These are phyloP conservation scores for Sistotremastrum suecicum DNA, from an alignment of 768 basidiomycete genomes.

Conservation along the genomic window DNA sequence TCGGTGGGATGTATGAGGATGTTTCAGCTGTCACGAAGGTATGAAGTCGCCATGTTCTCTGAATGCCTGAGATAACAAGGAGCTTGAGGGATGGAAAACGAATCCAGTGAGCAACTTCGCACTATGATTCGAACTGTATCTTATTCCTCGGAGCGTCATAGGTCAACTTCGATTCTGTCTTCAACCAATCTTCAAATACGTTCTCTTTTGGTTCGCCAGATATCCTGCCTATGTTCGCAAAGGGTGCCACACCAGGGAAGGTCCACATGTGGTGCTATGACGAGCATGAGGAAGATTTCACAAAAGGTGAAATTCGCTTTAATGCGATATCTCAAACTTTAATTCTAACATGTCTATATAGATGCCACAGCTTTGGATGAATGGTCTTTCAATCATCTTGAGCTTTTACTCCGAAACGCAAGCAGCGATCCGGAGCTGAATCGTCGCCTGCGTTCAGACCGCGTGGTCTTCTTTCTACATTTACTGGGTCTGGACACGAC, in stretches of 20 bases:
- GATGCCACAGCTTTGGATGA: conserved; percentile 67
- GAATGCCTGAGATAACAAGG: conserved; percentile 5
- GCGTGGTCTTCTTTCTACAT: conserved; percentile 72
- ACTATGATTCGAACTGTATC: conserved; percentile 4
- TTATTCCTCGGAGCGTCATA: not conserved
- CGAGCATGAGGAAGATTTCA: conserved; percentile 73
- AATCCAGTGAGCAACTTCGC: conserved; percentile 41
- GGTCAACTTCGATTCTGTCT: conserved; percentile 77
- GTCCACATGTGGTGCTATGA: conserved; percentile 68
- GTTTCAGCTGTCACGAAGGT: conserved; percentile 80
- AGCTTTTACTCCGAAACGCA: conserved; percentile 45
- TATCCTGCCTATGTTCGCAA: conserved; percentile 76
- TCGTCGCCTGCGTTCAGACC: conserved; percentile 35
- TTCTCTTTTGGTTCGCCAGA: conserved; percentile 84
- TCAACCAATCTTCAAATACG: conserved; percentile 66
- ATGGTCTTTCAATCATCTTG: conserved; percentile 69
- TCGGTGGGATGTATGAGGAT: conserved; percentile 88
- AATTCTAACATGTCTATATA: conserved; percentile 11
- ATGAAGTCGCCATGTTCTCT: conserved; percentile 9
- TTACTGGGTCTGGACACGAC: conserved; percentile 77
- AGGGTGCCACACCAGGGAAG: conserved; percentile 54
- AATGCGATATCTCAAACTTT: not conserved
- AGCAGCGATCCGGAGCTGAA: conserved; percentile 36
- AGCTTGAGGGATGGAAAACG: conserved; percentile 66
- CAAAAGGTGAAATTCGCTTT: conserved; percentile 39